These are phyloP conservation scores for Globisporangium cederbergense DNA, from an alignment of 352 stramenopile species.

Conservation along the genomic window DNA sequence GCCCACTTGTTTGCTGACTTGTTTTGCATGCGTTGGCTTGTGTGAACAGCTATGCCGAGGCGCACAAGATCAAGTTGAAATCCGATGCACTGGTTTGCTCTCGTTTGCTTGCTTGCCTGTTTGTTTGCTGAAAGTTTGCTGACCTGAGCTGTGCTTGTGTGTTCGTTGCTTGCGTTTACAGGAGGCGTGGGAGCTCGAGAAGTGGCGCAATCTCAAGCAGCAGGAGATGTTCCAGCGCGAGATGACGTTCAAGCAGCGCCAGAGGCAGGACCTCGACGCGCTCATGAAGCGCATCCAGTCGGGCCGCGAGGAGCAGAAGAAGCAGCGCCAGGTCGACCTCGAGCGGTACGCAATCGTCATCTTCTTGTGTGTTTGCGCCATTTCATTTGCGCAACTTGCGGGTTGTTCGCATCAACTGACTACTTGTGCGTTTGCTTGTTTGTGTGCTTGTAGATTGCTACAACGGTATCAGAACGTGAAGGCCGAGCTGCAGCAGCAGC, in stretches of 20 bases:
- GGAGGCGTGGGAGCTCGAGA: constrained; percentile 94
- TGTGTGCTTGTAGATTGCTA: constrained; percentile 48
- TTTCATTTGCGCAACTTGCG: neutral
- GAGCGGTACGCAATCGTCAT: constrained; percentile 51
- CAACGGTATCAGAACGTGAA: constrained; percentile 96
- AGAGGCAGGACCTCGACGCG: constrained; percentile 91
- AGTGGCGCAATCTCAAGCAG: constrained; percentile 93
- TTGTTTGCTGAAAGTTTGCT: neutral
- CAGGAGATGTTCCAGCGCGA: constrained; percentile 95
- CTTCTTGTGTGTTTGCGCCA: neutral
- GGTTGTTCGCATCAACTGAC: neutral
- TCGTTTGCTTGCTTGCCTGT: neutral
- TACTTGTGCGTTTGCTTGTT: constrained; percentile 1
- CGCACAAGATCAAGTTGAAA: constrained; percentile 97
- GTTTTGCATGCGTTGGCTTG: neutral
- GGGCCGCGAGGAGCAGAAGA: constrained; percentile 93
- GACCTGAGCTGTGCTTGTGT: neutral
- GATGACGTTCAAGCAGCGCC: constrained; percentile 92
- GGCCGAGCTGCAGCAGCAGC: constrained; percentile 91
- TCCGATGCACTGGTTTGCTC: constrained; percentile 76
- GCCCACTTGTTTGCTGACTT: constrained; percentile 5
- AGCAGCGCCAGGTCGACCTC: constrained; percentile 92
- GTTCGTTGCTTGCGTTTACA: constrained; percentile 1
- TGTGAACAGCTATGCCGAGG: constrained; percentile 84
- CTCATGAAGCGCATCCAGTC: constrained; percentile 94